Base-by-base conservation (phyloP, 2,329 filamentous ascomycete genomes). In the Arthrobotrys iridis region DNA sequence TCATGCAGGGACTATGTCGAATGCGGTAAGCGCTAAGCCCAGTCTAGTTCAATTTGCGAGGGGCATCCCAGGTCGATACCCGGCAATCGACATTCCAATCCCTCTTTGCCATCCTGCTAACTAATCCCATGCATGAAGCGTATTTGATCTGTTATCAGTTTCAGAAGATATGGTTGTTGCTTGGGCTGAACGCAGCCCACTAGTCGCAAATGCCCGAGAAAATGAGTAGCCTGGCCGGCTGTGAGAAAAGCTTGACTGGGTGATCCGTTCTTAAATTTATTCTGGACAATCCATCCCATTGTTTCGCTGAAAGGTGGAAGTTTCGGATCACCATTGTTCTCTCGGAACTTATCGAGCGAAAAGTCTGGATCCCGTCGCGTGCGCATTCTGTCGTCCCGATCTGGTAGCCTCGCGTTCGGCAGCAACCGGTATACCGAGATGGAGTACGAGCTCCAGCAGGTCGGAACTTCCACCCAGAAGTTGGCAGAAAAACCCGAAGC, bases 371-470 rank as follows among this genome's bases (percentile, higher is more conserved):
- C n/a, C 26, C 22, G 48, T 52, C 20, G 30, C 30, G 18, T 55
- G 30, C 8, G 50, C 22, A 24, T 6, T 33, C 46, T 4, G 6
- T 15, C 26, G 5, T 48, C 28, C 20, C 3, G 18, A 26, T 55
- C 37, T 1, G 35, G 35, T 11, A 6, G 15, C 35, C n/a, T 55
- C 30, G 48, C 48, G 30, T 24, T 55, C 4, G 30, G 50, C 24
- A 37, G 15, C 30, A 24, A 55, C n/a, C n/a, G n/a, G n/a, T n/a
- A n/a, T 26, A 52, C 10, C 35, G 62, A 60, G 8, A 70, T 75
- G 71, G 63, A 67, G 6, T 64, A 68, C 57, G 71, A 75, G 52
- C 57, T 75, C n/a, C 52, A 43, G 18, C 43, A 20, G 10, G 48
- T 52, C 18, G 43, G 65, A 15, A 4, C 37, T n/a, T 57, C 58